Conservation (phyloP, 129 eudicot genomes). For the Flaveria bidentis region DNA sequence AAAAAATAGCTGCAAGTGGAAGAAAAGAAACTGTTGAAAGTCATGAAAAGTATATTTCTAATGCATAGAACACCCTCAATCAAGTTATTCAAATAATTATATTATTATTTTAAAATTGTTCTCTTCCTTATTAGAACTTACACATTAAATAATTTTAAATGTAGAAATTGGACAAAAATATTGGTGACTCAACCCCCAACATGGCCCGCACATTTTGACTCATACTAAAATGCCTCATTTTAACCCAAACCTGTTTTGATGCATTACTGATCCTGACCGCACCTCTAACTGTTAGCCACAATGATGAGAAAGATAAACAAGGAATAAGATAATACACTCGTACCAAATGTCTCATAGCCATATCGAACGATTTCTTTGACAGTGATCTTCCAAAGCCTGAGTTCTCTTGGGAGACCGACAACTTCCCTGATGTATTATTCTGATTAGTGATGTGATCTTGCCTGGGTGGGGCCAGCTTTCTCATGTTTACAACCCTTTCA, state of each 20-base stretch:
- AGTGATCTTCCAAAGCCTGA: conserved; percentile 89
- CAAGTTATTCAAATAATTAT: background rate
- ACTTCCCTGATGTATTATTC: conserved; percentile 47
- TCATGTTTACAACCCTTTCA: conserved; percentile 89
- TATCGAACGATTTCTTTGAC: conserved; percentile 79
- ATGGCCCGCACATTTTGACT: background rate
- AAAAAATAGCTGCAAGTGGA: background rate
- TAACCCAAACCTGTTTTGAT: background rate
- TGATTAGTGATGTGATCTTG: conserved; percentile 42
- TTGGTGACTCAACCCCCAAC: background rate
- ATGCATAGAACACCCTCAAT: background rate
- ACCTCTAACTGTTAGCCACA: background rate
- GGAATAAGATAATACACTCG: background rate
- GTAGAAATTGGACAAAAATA: background rate
- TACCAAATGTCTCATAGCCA: conserved; percentile 98
- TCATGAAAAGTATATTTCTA: background rate
- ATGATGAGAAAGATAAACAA: background rate
- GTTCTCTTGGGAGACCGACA: conserved; percentile 57
- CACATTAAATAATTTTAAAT: background rate
- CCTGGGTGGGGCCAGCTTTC: conserved; percentile 88
- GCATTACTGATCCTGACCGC: background rate
- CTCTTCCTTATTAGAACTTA: background rate
- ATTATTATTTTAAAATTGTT: background rate
- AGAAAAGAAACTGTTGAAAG: background rate
- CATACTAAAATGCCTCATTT: background rate